Base-by-base conservation (phyloP, 192 early-diverging fungal species). In the Ramicandelaber brevisporus region DNA sequence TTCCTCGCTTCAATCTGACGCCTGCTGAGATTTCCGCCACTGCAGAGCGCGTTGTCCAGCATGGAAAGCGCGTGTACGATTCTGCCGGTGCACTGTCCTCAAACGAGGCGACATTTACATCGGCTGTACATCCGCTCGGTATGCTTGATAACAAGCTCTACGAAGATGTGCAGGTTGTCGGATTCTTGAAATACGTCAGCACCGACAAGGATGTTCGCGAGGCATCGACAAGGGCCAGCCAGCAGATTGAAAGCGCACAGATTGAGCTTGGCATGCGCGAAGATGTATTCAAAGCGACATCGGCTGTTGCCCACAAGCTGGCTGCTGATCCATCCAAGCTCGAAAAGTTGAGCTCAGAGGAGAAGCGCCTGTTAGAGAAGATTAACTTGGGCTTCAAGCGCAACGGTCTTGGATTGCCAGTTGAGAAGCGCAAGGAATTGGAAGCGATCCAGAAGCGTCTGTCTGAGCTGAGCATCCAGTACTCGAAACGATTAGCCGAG, bases 401-500 rank as follows among this genome's bases (percentile, higher is more conserved):
- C 30, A 65, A 70, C 33, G 83, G 83, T 4, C 57, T 80, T 10
- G 68, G 55, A 14, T 58, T 87, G 7, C 39, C 50, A 7, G 54
- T 61, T 25, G 52, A 60, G 2, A 40, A 70, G 30, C 68, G 68
- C 24, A 41, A 66, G 30, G 48, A 57, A 27, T 41, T 82, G 14
- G 68, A 54, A 27, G 39, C 39, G n/a, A 49, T 78, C 29, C 59
- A 65, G 17, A 63, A 78, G 53, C 59, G 61, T 13, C 49, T 83
- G 17, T 54, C 63, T 10, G 72, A 75, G 20, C 39, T 75, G 16
- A 50, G 56, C 17, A 71, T 78, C 26, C 63, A 68, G 26, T 85
- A 74, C 37, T 57, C 48, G 37, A 67, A 73, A 45, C 75, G 63
- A 34, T 26, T 70, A 44, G 69, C 65, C 33, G 70, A 78, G 37